Evolutionary conservation across 148 eudicot genomes (phyloP).

Genomic region (Euryodendron excelsum): DNA sequence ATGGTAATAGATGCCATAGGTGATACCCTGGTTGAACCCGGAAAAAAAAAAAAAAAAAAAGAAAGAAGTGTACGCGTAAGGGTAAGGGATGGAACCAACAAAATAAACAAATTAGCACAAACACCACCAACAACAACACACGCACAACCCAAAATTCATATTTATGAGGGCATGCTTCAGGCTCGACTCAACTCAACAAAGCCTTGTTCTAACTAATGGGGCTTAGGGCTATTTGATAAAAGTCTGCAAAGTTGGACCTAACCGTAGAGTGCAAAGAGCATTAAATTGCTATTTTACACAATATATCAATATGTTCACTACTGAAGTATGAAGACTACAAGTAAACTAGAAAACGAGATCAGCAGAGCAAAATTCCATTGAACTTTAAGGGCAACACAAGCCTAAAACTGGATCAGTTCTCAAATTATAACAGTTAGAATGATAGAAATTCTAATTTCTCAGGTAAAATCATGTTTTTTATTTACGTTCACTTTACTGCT

Average conservation of each 20-base stretch:
- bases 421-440: too few species aligned
- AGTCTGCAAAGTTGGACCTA: neutral
- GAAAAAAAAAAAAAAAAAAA: too few species aligned
- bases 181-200: neutral
- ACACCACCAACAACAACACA: too few species aligned
- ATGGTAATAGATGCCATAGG: constrained; percentile 97
- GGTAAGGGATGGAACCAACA: neutral
- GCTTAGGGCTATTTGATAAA: neutral
- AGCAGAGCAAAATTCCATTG: too few species aligned
- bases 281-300: neutral
- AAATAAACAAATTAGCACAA: neutral
- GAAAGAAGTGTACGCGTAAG: too few species aligned
- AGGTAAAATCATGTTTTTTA: too few species aligned
- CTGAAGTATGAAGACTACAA: neutral
- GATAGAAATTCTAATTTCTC: too few species aligned
- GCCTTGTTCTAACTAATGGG: neutral
- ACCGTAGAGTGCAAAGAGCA: neutral
- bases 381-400: too few species aligned
- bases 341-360: too few species aligned
- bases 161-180: neutral
- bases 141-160: neutral
- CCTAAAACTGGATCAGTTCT: too few species aligned
- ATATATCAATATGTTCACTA: neutral
- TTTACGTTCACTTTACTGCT: too few species aligned
- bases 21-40: constrained; percentile 66